A percentile compares a stretch with the other conserved stretches of the same genome.
phyloP scores from a whole-genome alignment of 805 yeast genomes.

The Candida fluviatilis region DNA sequence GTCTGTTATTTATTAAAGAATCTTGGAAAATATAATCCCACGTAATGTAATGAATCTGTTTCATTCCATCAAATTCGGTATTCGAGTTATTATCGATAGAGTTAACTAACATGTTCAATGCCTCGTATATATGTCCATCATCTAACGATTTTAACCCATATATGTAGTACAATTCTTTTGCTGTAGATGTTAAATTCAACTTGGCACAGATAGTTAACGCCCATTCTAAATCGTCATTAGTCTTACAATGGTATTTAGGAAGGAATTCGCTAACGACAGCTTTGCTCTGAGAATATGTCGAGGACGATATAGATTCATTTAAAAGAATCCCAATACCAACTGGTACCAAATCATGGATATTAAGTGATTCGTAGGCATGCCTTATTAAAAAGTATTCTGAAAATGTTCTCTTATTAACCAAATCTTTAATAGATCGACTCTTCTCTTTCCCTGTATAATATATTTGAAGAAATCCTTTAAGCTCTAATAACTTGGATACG shows the following conservation, averaged over 20 bases:
- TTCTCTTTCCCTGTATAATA: constrained; percentile 22
- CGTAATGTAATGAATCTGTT: constrained; percentile 44
- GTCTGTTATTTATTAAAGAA: constrained; percentile 47
- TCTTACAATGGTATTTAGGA: constrained; percentile 56
- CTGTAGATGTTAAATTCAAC: constrained; percentile 55
- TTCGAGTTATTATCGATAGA: constrained; percentile 44
- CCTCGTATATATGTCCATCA: constrained; percentile 58
- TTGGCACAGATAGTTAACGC: constrained; percentile 68
- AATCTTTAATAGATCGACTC: constrained; percentile 8
- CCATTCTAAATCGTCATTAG: constrained; percentile 80
- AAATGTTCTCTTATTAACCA: constrained; percentile 26
- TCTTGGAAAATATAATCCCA: constrained; percentile 65
- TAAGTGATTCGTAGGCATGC: constrained; percentile 52
- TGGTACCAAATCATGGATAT: constrained; percentile 53
- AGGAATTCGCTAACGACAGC: constrained; percentile 50
- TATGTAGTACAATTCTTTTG: constrained; percentile 48
- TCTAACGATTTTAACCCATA: constrained; percentile 46
- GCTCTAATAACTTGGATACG: constrained; percentile 57
- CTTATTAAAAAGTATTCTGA: constrained; percentile 54
- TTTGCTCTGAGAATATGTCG: constrained; percentile 33
- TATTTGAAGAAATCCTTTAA: constrained; percentile 51
- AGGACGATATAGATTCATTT: constrained; percentile 38
- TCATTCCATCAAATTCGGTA: constrained; percentile 28
- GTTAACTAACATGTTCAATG: constrained; percentile 58
- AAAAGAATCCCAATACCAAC: constrained; percentile 63